phyloP scores from a whole-genome alignment of 192 early-diverging fungal species.

The Dissophora globulifera region DNA sequence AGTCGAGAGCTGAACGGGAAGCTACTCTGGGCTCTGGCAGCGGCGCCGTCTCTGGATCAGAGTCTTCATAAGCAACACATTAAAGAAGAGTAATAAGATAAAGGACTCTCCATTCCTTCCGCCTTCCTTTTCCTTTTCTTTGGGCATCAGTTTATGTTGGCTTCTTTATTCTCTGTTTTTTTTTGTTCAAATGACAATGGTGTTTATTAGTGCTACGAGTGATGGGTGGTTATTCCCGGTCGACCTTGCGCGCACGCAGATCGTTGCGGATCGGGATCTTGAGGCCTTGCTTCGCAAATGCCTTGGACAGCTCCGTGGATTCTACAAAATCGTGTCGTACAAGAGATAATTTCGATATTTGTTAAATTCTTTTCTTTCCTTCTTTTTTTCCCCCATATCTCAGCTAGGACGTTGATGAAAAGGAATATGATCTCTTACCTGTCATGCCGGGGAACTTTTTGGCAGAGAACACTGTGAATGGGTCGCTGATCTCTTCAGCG shows the following conservation, averaged over 20 bases:
- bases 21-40: not conserved
- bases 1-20: constrained; percentile 9
- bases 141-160: too few species aligned
- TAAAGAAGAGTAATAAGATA: too few species aligned
- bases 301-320: constrained; percentile 79
- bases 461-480: constrained; percentile 82
- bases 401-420: too few species aligned
- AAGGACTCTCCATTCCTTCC: too few species aligned
- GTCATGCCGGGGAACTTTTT: constrained; percentile 90
- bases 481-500: constrained; percentile 66
- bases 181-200: too few species aligned
- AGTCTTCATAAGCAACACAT: too few species aligned
- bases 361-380: too few species aligned
- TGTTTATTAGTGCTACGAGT: too few species aligned
- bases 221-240: not conserved
- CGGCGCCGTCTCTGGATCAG: constrained; percentile 12
- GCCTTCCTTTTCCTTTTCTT: too few species aligned
- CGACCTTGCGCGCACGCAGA: constrained; percentile 47
- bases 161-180: too few species aligned
- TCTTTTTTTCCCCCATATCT: too few species aligned
- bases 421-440: constrained; percentile 54
- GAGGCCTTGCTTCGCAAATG: constrained; percentile 81
- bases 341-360: too few species aligned
- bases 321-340: constrained; percentile 61
- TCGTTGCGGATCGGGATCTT: constrained; percentile 85